phyloP scores from a whole-genome alignment of 768 basidiomycete genomes.

The Melanogaster broomeanus region DNA sequence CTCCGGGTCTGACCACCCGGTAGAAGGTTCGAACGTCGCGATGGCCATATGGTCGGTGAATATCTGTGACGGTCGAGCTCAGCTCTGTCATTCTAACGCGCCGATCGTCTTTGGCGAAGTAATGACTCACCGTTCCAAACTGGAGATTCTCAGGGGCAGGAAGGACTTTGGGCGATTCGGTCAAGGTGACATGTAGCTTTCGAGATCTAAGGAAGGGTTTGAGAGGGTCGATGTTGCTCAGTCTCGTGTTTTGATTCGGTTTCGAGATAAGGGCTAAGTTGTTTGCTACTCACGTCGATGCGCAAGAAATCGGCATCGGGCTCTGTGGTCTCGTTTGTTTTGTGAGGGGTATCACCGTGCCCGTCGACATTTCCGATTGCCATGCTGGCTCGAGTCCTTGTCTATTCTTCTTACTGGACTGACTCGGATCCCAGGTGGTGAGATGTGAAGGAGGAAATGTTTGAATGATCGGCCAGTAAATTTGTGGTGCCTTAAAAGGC shows the following conservation, averaged over 20 bases:
- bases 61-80: constrained; percentile 36
- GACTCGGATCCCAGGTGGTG: neutral
- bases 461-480: no score
- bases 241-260: no score
- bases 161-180: constrained; percentile 51
- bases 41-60: constrained; percentile 81
- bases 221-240: neutral
- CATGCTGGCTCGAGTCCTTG: no score
- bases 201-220: constrained; percentile 45
- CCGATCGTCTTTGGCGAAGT: constrained; percentile 19
- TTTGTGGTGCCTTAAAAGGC: neutral
- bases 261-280: no score
- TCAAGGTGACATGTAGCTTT: constrained; percentile 50
- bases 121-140: constrained; percentile 33
- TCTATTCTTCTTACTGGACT: neutral
- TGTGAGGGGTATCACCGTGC: no score
- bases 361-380: neutral
- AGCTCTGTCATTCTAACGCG: neutral
- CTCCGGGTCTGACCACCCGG: constrained; percentile 71
- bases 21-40: constrained; percentile 57
- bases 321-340: neutral
- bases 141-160: constrained; percentile 46
- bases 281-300: constrained; percentile 22
- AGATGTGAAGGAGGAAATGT: constrained; percentile 41
- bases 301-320: neutral